Base-by-base conservation (phyloP, 345 rosid genomes). In the Microcos paniculata region DNA sequence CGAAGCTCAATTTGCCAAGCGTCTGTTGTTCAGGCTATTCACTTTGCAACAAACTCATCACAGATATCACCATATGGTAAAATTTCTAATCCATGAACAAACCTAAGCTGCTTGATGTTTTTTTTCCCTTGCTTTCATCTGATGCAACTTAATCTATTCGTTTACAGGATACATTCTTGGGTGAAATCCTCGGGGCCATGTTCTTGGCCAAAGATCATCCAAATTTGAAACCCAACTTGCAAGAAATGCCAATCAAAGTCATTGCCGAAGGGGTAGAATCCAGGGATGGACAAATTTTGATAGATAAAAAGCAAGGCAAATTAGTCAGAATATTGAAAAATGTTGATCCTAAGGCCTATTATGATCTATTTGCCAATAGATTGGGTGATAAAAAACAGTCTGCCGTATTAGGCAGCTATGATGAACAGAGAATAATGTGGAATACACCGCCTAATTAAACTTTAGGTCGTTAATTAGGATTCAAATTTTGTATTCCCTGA, bases 131-230 rank as follows among this genome's bases (percentile, higher is more conserved):
- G n/a, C 43, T 35, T 30, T 51, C 28, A 4, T 49, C 31, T 52
- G 51, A 14, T 31, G 38, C 30, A 71, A 33, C n/a, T 52, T 46
- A 33, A 23, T 18, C n/a, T 31, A 45, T 80, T 67, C 70, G 69
- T 4, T 8, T 80, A 78, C 85, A 90, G 99, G 92, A 87, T 62
- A 89, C 80, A 46, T 95, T 92, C 86, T 77, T 90, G 78, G 98
- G 99, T 3, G 98, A 95, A 82, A 79, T 92, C 69, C 83, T 90
- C 24, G 99, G 99, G 19, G 97, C 95, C 11, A 81, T 89, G n/a
- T 77, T 78, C 59, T 30, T 92, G 79, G 92, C 84, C 6, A 80
- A 76, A 26, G 82, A 88, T 70, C 61, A 80, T 12, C 71, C 85
- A 21, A 46, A 38, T 62, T 62, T 94, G 78, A 87, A 86, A 33